A percentile compares a stretch with the other conserved stretches of the same genome.
Evolutionary conservation across 768 basidiomycete genomes (phyloP).

Genomic region (Stropharia rugosoannulata): DNA sequence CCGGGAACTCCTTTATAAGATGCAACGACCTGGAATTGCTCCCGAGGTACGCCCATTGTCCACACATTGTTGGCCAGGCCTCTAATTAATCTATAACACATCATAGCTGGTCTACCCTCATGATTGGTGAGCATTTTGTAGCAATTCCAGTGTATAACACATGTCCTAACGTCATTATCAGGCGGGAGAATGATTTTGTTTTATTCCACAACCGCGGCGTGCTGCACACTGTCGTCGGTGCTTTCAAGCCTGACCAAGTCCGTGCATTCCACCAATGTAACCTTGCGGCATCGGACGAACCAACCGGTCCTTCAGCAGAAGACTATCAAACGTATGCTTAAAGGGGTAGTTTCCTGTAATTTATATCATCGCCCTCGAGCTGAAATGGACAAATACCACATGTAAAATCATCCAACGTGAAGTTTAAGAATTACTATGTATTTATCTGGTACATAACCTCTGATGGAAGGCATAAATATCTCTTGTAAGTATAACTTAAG

Average conservation of each 20-base stretch:
- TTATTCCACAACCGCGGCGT: constrained; percentile 87
- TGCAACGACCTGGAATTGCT: constrained; percentile 89
- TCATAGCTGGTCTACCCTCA: constrained; percentile 80
- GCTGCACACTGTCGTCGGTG: constrained; percentile 78
- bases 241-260: constrained; percentile 65
- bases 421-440: too few relatives aligned
- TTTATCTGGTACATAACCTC: too few relatives aligned
- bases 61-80: neutral
- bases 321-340: constrained; percentile 64
- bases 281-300: constrained; percentile 77
- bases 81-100: neutral
- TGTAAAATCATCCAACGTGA: too few relatives aligned
- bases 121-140: constrained; percentile 57
- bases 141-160: neutral
- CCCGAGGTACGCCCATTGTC: constrained; percentile 51
- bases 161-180: constrained; percentile 6
- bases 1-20: constrained; percentile 73
- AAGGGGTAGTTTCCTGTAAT: neutral
- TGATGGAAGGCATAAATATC: too few relatives aligned
- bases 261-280: constrained; percentile 86
- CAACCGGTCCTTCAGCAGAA: constrained; percentile 63
- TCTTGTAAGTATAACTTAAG: too few relatives aligned
- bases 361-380: too few relatives aligned
- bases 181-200: constrained; percentile 64
- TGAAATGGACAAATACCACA: too few relatives aligned